Conservation (phyloP, 2,329 filamentous ascomycete species). For the Penicillium freii region DNA sequence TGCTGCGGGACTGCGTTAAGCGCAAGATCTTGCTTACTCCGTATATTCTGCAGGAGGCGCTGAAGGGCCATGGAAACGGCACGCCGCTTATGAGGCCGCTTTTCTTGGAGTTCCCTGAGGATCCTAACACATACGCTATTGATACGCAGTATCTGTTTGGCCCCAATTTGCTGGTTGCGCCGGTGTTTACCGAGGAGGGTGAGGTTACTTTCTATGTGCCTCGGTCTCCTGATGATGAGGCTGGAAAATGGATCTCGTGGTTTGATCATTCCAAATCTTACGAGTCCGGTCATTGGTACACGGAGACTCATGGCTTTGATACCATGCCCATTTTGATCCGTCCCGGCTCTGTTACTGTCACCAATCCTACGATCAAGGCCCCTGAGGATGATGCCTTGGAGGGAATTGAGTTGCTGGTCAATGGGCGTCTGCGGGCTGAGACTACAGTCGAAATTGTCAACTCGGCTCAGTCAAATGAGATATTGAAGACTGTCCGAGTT, state of each 20-base stretch:
- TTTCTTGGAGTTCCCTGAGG: slow-evolving; percentile 68
- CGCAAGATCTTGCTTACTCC: slow-evolving; percentile 59
- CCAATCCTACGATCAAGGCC: slow-evolving; percentile 28
- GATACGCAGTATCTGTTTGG: slow-evolving; percentile 76
- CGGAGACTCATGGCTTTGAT: slow-evolving; percentile 58
- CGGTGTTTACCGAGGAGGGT: slow-evolving; percentile 62
- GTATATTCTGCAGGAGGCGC: slow-evolving; percentile 56
- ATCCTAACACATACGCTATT: slow-evolving; percentile 65
- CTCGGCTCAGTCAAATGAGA: slow-evolving; percentile 25
- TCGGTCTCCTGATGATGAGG: slow-evolving; percentile 50
- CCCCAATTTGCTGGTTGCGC: slow-evolving; percentile 60
- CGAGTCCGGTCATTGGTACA: slow-evolving; percentile 54
- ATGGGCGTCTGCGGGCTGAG: slow-evolving; percentile 23
- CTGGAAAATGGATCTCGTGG: slow-evolving; percentile 50
- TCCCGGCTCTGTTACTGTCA: slow-evolving; percentile 39
- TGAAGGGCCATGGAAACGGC: slow-evolving; percentile 52
- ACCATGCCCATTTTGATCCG: slow-evolving; percentile 60
- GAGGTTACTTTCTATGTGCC: slow-evolving; percentile 65
- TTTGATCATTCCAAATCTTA: slow-evolving; percentile 46
- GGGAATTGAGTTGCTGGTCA: slow-evolving; percentile 34
- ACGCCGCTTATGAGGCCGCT: slow-evolving; percentile 64
- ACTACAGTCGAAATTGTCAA: slow-evolving; percentile 29
- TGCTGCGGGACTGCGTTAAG: slow-evolving; percentile 55
- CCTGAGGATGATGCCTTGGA: slow-evolving; percentile 30
- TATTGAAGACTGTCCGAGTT: slow-evolving; percentile 26